Evolutionary conservation across 345 rosid genomes (phyloP), one percentile per base, ranked within the genome.

Genomic region (Lepidium africanum): DNA sequence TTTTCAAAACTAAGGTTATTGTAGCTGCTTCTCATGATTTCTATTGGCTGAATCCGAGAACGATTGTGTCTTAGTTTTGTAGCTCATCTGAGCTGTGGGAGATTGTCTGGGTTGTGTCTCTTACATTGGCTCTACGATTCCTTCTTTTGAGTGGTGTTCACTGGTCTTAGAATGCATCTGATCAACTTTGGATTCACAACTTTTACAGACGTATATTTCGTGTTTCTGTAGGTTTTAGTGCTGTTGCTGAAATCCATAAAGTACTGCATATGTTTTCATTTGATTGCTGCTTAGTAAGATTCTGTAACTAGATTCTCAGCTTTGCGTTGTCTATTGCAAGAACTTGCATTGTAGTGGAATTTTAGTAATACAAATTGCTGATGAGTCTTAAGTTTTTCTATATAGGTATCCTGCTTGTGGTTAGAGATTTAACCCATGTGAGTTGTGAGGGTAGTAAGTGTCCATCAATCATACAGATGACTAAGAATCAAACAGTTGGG

Each of bases 401-500:
- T 59, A 43, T 45, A 72, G 76, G 70, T 21, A 25, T 45, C 48
- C 10, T 36, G 48, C 53, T 59, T 32, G 16, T 41, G 37, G 33
- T 53, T 25, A 6, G 67, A 41, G 74, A 21, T 61, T 51, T 33
- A 13, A 30, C 42, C 12, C 19, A 38, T 3, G 21, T 32, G 30
- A 40, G 48, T 48, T 65, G 67, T 66, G 25, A 63, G 73, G 63
- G 38, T 33, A 38, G 46, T 38, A 43, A 42, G 74, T 48, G 67
- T 33, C 40, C 55, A 69, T 63, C 59, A 33, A 54, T 48, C 69
- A 51, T 17, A 70, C 69, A 56, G 65, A 59, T 65, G 71, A 70
- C 41, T 41, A 84, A 83, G 61, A 60, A 58, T 50, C 65, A 76
- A 49, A 50, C 46, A 13, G 37, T 33, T 10, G 77, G 56, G 54